Percentiles rank a stretch among this genome's conserved stretches.
phyloP scores from a whole-genome alignment of 1,284 basidiomycete genomes.

The Leccinum griseonigrum region DNA sequence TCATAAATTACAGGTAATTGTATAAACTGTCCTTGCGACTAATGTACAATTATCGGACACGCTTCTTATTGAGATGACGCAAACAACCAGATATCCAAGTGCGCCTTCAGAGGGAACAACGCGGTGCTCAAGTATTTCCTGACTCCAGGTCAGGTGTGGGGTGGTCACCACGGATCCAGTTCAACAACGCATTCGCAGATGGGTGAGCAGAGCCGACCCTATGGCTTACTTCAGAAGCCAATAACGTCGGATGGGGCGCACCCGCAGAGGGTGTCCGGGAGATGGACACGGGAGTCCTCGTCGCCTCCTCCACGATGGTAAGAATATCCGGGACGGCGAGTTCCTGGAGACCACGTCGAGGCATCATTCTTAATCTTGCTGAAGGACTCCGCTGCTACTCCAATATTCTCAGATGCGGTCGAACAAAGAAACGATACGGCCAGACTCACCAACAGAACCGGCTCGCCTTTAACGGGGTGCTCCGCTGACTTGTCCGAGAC shows the following conservation, averaged over 20 bases:
- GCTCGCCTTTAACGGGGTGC: background rate
- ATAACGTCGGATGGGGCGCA: background rate
- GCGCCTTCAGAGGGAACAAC: background rate
- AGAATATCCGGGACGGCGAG: slow-evolving; percentile 6
- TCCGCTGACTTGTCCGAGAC: background rate
- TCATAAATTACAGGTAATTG: background rate
- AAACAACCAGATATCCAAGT: background rate
- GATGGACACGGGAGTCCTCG: background rate
- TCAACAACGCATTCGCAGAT: background rate
- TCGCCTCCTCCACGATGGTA: slow-evolving; percentile 7
- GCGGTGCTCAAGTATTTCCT: background rate
- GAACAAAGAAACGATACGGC: background rate
- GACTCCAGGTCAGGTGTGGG: background rate
- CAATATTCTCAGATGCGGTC: background rate
- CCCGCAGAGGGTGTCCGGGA: background rate
- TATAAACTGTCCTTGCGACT: background rate
- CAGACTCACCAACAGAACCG: background rate
- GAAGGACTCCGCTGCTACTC: background rate
- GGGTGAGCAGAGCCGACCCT: background rate
- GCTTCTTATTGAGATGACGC: too few species aligned
- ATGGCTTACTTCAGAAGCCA: slow-evolving; percentile 10
- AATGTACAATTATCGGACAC: background rate
- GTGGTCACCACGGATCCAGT: slow-evolving; percentile 3
- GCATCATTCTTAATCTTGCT: background rate
- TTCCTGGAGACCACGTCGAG: slow-evolving; percentile 1